These are phyloP conservation scores for Alternaria tenuissima DNA, from an alignment of 2,329 filamentous ascomycete genomes.

Conservation along the genomic window DNA sequence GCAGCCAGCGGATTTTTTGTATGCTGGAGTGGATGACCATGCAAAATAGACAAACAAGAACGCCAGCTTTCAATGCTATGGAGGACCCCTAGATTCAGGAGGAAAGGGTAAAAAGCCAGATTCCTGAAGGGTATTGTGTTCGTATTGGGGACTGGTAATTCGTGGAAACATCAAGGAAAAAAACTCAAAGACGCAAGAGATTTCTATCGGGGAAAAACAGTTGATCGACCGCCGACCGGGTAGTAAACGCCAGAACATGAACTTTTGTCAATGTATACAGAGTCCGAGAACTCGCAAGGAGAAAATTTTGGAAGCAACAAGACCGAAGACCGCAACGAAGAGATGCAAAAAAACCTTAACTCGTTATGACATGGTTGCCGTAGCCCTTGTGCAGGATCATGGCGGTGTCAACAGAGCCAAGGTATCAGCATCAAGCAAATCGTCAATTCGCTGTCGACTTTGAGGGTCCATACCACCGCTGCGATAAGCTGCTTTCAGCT, in stretches of 20 bases:
- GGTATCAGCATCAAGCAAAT: constrained; percentile 61
- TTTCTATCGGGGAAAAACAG: constrained; percentile 28
- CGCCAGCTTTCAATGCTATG: constrained; percentile 42
- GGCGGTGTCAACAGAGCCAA: constrained; percentile 60
- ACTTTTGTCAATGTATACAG: constrained; percentile 43
- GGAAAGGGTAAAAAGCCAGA: constrained; percentile 20
- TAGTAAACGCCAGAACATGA: constrained; percentile 43
- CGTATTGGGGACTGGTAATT: constrained; percentile 29
- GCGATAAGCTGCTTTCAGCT: constrained; percentile 62
- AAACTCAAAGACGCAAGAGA: constrained; percentile 13
- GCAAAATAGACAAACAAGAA: constrained; percentile 36
- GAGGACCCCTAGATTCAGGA: constrained; percentile 22
- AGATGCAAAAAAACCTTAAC: not conserved
- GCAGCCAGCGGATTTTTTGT: constrained; percentile 11
- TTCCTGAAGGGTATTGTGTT: constrained; percentile 39
- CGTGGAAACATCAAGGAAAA: constrained; percentile 37
- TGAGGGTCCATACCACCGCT: constrained; percentile 63
- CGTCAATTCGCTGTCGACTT: constrained; percentile 65
- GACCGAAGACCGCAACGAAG: constrained; percentile 12
- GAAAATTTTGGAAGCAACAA: constrained; percentile 33
- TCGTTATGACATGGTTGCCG: not conserved
- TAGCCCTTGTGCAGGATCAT: constrained; percentile 16
- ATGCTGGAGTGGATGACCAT: constrained; percentile 25
- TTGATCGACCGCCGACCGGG: constrained; percentile 32
- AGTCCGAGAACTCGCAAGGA: constrained; percentile 24